phyloP scores from a whole-genome alignment of 2,329 filamentous ascomycete genomes.

The Penicillium fuscoglaucum region DNA sequence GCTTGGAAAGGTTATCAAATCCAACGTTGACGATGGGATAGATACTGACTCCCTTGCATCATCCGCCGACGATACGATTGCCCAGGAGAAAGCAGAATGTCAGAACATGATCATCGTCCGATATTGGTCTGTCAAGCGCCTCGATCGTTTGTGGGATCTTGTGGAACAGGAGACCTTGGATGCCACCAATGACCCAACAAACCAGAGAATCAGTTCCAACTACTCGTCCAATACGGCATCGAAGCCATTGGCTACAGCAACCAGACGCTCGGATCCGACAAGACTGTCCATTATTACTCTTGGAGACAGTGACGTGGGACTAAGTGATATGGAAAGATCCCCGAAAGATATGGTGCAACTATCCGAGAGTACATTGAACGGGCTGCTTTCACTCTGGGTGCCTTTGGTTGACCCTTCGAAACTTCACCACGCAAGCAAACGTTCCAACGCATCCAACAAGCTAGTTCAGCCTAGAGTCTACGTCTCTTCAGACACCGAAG shows the following conservation, averaged over 20 bases:
- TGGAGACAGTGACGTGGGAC: slow-evolving; percentile 35
- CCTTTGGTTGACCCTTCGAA: slow-evolving; percentile 28
- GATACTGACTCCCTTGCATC: slow-evolving; percentile 5
- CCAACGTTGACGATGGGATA: slow-evolving; percentile 22
- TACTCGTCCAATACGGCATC: slow-evolving; percentile 17
- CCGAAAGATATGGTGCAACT: slow-evolving; percentile 43
- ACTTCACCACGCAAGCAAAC: slow-evolving; percentile 9
- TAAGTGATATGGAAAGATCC: slow-evolving; percentile 37
- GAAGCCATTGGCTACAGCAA: slow-evolving; percentile 16
- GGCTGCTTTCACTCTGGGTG: slow-evolving; percentile 30
- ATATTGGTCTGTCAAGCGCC: slow-evolving; percentile 43
- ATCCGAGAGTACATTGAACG: slow-evolving; percentile 38
- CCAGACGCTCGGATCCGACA: slow-evolving; percentile 21
- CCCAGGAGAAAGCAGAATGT: slow-evolving; percentile 43
- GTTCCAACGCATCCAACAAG: background rate
- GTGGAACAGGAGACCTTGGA: slow-evolving; percentile 38
- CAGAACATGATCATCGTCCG: slow-evolving; percentile 48
- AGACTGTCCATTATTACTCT: slow-evolving; percentile 34
- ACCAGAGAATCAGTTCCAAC: slow-evolving; percentile 20
- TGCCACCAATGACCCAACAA: slow-evolving; percentile 22
- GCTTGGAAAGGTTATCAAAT: slow-evolving; percentile 37
- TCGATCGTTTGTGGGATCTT: slow-evolving; percentile 39
- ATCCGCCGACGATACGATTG: slow-evolving; percentile 34
- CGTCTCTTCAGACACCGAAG: slow-evolving; percentile 26
- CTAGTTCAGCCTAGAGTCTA: slow-evolving; percentile 13